Evolutionary conservation across 805 yeast genomes (phyloP).

Genomic region (Pachysolen tannophilus): DNA sequence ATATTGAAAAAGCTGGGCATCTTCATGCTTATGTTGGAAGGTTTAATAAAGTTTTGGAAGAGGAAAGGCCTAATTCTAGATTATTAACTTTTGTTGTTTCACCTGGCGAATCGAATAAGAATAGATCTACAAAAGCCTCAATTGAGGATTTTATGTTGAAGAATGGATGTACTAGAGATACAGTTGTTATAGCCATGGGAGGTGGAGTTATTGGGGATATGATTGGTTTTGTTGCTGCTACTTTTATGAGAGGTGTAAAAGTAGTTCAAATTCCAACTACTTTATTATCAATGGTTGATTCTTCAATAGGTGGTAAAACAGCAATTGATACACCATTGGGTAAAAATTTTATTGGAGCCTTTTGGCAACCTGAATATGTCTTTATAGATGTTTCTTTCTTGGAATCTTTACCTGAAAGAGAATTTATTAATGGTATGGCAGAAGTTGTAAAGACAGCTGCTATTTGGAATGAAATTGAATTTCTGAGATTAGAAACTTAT

Average conservation of each 20-base stretch:
- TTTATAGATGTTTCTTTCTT: constrained; percentile 84
- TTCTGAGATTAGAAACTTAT: constrained; percentile 72
- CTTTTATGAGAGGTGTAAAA: constrained; percentile 97
- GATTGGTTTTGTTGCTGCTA: constrained; percentile 99
- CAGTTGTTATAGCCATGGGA: constrained; percentile 89
- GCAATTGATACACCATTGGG: constrained; percentile 97
- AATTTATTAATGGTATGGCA: constrained; percentile 96
- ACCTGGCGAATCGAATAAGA: constrained; percentile 92
- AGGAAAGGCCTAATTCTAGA: constrained; percentile 47
- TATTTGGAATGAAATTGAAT: constrained; percentile 90
- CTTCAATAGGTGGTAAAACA: constrained; percentile 96
- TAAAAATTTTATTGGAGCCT: constrained; percentile 92
- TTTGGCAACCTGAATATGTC: constrained; percentile 91
- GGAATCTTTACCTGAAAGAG: constrained; percentile 84
- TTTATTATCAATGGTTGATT: constrained; percentile 92
- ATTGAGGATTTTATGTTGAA: constrained; percentile 83
- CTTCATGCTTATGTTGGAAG: constrained; percentile 36
- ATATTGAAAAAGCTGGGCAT: constrained; percentile 62
- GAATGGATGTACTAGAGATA: constrained; percentile 92
- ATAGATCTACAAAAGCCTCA: constrained; percentile 79
- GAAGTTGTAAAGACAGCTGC: constrained; percentile 98
- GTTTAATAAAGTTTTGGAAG: constrained; percentile 30
- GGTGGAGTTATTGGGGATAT: constrained; percentile 99
- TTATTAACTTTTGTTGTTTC: constrained; percentile 66
- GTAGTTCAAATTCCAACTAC: constrained; percentile 94